Evolutionary conservation across 192 early-diverging fungal genomes (phyloP).

Genomic region (Phlyctochytrium planicorne): DNA sequence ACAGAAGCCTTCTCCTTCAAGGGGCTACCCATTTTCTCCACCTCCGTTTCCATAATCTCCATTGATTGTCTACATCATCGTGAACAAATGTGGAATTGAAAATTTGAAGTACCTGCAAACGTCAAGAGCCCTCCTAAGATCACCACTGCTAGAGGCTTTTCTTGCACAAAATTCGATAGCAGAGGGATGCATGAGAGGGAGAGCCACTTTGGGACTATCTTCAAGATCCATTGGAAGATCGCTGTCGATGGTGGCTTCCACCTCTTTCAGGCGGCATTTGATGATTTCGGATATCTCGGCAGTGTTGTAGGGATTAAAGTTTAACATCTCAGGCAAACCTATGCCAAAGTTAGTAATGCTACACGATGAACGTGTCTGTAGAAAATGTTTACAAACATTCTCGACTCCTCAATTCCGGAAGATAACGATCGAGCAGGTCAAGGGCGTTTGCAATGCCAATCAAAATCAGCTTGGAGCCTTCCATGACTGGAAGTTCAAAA

Average conservation of each 20-base stretch:
- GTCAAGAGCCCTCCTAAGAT: slow-evolving; percentile 39
- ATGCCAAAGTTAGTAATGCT: slow-evolving; percentile 3
- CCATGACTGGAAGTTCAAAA: slow-evolving; percentile 72
- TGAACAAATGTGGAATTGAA: neutral
- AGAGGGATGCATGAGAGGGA: slow-evolving; percentile 71
- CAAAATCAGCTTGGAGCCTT: slow-evolving; percentile 66
- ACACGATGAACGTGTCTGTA: too few relatives aligned
- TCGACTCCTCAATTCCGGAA: slow-evolving; percentile 67
- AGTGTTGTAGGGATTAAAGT: slow-evolving; percentile 87
- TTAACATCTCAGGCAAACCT: slow-evolving; percentile 72
- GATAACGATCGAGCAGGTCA: slow-evolving; percentile 82
- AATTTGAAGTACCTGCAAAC: neutral
- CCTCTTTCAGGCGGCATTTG: slow-evolving; percentile 69
- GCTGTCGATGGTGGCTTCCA: slow-evolving; percentile 34
- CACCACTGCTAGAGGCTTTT: slow-evolving; percentile 85
- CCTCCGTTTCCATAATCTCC: slow-evolving; percentile 75
- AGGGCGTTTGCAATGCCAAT: slow-evolving; percentile 95
- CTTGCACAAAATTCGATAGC: slow-evolving; percentile 92
- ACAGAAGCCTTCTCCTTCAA: neutral
- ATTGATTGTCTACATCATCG: slow-evolving; percentile 87
- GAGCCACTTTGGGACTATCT: neutral
- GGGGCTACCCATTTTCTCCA: slow-evolving; percentile 35
- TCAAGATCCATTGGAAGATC: neutral
- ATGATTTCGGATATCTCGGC: slow-evolving; percentile 86
- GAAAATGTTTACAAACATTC: neutral